Conservation (phyloP, 768 basidiomycete genomes). For the Naganishia friedmannii region DNA sequence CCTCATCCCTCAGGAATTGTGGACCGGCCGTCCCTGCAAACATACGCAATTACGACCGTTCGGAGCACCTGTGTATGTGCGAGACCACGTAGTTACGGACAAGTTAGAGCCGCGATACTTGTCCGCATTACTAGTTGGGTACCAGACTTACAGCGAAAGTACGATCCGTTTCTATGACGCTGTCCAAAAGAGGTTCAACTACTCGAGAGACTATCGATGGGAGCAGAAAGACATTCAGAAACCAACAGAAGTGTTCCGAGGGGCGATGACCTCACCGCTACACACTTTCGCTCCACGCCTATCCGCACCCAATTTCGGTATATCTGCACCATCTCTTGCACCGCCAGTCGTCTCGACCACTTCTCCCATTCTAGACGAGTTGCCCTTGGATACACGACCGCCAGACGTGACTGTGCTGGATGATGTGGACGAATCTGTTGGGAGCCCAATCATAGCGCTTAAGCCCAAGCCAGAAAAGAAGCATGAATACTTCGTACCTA, state of each 20-base stretch:
- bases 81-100: neutral
- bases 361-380: too few species aligned
- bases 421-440: too few species aligned
- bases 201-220: neutral
- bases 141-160: neutral
- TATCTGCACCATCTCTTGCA: too few species aligned
- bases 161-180: conserved; percentile 15
- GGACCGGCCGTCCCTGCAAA: neutral
- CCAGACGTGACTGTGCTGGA: too few species aligned
- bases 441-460: too few species aligned
- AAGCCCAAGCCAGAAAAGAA: too few species aligned
- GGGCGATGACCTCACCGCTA: neutral
- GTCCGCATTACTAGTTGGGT: neutral
- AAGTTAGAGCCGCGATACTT: neutral
- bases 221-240: neutral
- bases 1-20: conserved; percentile 1
- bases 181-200: neutral
- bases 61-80: neutral
- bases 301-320: too few species aligned
- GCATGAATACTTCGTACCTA: too few species aligned
- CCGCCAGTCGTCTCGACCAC: too few species aligned
- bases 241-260: neutral
- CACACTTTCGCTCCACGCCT: neutral
- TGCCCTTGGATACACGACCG: too few species aligned
- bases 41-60: conserved; percentile 8